Base-by-base conservation (phyloP, 2,329 filamentous ascomycete genomes). In the Pleoardoris graminearum region DNA sequence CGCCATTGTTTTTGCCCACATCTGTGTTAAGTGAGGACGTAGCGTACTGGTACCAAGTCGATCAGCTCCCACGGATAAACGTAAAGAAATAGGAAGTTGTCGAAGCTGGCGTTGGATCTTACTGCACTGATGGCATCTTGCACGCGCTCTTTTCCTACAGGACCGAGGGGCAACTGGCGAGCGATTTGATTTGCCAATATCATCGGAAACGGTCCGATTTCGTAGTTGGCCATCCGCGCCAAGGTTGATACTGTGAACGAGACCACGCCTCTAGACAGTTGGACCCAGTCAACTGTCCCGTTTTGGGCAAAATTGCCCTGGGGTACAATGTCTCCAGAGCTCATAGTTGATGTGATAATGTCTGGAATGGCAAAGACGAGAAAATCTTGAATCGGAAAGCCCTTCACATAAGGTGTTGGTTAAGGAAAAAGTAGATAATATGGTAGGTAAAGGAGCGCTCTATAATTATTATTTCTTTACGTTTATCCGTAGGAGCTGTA, bases 211-310 rank as follows among this genome's bases (percentile, higher is more conserved):
- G 19, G 12, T 7, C 37, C 44, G 27, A 47, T 32, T n/a, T n/a
- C 19, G 23, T 37, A 14, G 44, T 37, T 47, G 22, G 16, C 32
- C 32, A 47, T 10, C 14, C 44, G 44, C 7, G 30, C 44, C 27
- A 47, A 16, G n/a, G 37, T 30, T 29, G 39, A 17, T n/a, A 43
- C 25, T 30, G n/a, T 30, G 39, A n/a, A 4, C 14, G 11, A 33
- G n/a, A n/a, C 29, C 27, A 32, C 29, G 16, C 14, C 21, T 12
- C 21, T 21, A 37, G 32, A 30, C 6, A 47, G 19, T 36, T 17
- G 32, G 32, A 37, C 44, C 44, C 32, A 37, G 19, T 47, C 44
- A 3, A 37, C 19, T 11, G 46, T 48, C 21, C 46, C 46, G 35
- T 10, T 32, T 32, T 32, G 30, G 30, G 30, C 30, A 32, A 32